Conservation (phyloP, 1,284 basidiomycete genomes). For the Afroboletus lepidellus region DNA sequence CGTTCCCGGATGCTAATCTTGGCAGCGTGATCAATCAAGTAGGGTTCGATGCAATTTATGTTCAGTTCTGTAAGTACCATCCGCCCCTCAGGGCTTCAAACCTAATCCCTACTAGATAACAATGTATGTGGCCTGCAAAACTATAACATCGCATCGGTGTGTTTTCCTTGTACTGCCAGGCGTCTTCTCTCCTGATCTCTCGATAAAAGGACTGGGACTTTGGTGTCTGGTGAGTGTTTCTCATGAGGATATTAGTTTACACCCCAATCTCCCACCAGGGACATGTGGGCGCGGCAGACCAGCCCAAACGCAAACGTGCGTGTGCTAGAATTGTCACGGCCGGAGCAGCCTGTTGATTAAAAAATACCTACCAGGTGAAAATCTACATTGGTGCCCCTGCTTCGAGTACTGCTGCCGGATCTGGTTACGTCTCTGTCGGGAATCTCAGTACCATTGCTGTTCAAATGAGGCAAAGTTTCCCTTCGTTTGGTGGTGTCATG, state of each 20-base stretch:
- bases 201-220: constrained; percentile 52
- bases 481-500: constrained; percentile 72
- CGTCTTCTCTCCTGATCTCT: neutral
- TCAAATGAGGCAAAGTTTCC: constrained; percentile 60
- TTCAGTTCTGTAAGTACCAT: constrained; percentile 50
- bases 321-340: neutral
- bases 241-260: neutral
- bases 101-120: constrained; percentile 39
- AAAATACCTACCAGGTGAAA: constrained; percentile 36
- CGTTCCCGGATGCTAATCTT: constrained; percentile 59
- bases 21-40: constrained; percentile 53
- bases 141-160: constrained; percentile 43
- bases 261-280: constrained; percentile 38
- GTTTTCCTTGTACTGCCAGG: constrained; percentile 8
- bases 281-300: constrained; percentile 59
- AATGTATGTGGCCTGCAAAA: constrained; percentile 55
- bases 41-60: constrained; percentile 62
- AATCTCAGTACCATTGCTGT: constrained; percentile 51
- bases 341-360: constrained; percentile 6
- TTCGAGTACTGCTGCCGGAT: constrained; percentile 45
- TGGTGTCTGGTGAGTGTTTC: constrained; percentile 43
- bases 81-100: neutral
- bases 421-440: constrained; percentile 48
- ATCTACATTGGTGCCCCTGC: constrained; percentile 64
- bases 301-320: constrained; percentile 54